A percentile compares a stretch with the other conserved stretches of the same genome.
Conservation (phyloP, 1,284 basidiomycete genomes). For the Moesziomyces aphidis region DNA sequence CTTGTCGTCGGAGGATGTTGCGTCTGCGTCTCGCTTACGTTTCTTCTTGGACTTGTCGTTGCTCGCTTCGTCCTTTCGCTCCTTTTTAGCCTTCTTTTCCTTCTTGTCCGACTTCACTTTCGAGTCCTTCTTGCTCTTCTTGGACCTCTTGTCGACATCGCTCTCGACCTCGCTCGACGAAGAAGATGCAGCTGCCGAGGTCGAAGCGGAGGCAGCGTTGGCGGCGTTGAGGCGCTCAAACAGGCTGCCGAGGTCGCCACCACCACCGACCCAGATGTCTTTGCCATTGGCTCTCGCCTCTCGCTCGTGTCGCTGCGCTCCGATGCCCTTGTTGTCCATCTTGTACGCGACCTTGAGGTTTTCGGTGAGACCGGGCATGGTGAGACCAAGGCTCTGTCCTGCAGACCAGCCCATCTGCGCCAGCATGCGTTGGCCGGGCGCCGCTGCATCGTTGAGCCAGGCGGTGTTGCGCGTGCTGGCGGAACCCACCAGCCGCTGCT, state of each 20-base stretch:
- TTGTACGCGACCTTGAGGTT: slow-evolving; percentile 63
- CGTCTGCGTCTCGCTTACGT: slow-evolving; percentile 35
- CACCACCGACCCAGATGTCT: slow-evolving; percentile 64
- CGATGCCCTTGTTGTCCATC: slow-evolving; percentile 67
- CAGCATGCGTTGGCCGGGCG: slow-evolving; percentile 66
- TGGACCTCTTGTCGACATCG: slow-evolving; percentile 13
- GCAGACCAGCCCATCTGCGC: slow-evolving; percentile 66
- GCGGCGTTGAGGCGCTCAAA: slow-evolving; percentile 66
- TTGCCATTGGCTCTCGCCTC: slow-evolving; percentile 59
- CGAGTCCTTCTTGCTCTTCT: slow-evolving; percentile 29
- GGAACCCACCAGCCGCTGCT: slow-evolving; percentile 64
- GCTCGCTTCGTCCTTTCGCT: slow-evolving; percentile 20
- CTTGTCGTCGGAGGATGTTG: slow-evolving; percentile 7
- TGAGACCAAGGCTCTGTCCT: slow-evolving; percentile 61
- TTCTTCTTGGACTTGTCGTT: slow-evolving; percentile 32
- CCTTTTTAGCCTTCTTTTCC: slow-evolving; percentile 25
- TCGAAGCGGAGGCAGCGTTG: slow-evolving; percentile 37
- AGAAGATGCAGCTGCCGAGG: slow-evolving; percentile 25
- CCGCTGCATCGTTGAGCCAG: slow-evolving; percentile 62
- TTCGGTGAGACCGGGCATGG: slow-evolving; percentile 54
- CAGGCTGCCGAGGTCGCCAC: slow-evolving; percentile 62
- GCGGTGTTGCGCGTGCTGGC: slow-evolving; percentile 57
- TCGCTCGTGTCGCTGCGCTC: slow-evolving; percentile 60
- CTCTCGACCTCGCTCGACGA: slow-evolving; percentile 7
- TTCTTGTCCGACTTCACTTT: slow-evolving; percentile 38